Conservation (phyloP, 73 alveolate genomes). For the Tetrahymena elliotti region DNA sequence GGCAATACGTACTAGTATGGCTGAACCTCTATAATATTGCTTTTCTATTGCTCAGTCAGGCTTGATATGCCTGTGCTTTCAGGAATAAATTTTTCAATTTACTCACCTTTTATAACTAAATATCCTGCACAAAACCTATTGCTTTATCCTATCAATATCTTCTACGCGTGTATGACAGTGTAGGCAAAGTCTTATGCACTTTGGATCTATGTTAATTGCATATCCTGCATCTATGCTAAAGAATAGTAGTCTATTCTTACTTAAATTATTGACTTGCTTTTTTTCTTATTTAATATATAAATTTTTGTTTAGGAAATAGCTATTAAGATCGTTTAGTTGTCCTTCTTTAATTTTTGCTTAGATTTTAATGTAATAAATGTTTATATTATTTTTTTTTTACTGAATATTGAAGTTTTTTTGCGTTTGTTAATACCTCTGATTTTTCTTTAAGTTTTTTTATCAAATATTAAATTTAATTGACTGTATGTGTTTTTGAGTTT, state of each 20-base stretch:
- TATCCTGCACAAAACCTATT: not conserved
- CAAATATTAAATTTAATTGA: not conserved
- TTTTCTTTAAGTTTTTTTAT: not conserved
- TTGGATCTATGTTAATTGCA: not conserved
- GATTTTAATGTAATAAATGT: not conserved
- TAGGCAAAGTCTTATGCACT: not conserved
- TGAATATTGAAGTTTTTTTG: not conserved
- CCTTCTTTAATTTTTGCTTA: not conserved
- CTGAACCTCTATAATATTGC: not conserved
- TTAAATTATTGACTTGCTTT: not conserved
- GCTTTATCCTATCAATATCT: not conserved
- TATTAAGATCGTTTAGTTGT: not conserved
- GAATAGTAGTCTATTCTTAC: not conserved
- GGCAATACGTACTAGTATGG: not conserved
- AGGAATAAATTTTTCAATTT: not conserved
- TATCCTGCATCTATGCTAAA: not conserved
- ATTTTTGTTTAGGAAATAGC: no score
- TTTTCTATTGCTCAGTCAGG: not conserved
- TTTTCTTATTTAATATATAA: not conserved
- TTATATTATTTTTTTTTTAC: not conserved
- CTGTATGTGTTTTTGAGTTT: not conserved
- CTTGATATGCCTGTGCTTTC: not conserved
- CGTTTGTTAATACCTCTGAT: not conserved
- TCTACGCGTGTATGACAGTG: not conserved
- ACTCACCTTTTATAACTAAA: not conserved